Percentiles rank a stretch among this genome's conserved stretches.
Evolutionary conservation across 2,329 filamentous ascomycete species (phyloP).

Genomic region (Whalleya microplaca): DNA sequence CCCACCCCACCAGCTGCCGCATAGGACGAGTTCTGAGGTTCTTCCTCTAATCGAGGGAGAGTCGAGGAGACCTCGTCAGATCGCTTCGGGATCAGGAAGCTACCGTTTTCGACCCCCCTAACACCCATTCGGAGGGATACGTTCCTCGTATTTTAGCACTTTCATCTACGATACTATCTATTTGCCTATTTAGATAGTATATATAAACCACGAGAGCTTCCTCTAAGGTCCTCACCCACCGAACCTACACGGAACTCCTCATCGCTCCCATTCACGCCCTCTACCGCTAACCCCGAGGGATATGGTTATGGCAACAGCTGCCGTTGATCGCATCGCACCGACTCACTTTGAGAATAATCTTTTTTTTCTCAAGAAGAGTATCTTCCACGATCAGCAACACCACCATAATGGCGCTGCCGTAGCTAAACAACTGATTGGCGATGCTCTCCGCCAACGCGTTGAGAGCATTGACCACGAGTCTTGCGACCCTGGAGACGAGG

Average conservation of each 20-base stretch:
- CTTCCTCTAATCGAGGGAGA: slow-evolving; percentile 99
- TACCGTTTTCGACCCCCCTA: slow-evolving; percentile 97
- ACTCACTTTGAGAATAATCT: slow-evolving; percentile 54
- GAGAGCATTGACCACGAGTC: slow-evolving; percentile 82
- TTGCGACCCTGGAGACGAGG: slow-evolving; percentile 92
- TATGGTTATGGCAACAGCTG: slow-evolving; percentile 69
- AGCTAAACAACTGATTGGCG: slow-evolving; percentile 82
- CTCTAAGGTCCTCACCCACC: slow-evolving; percentile 24
- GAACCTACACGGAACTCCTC: slow-evolving; percentile 25
- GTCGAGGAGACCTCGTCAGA: slow-evolving; percentile 98
- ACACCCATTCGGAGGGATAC: slow-evolving; percentile 49
- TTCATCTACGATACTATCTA: slow-evolving; percentile 25
- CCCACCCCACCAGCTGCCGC: slow-evolving; percentile 89
- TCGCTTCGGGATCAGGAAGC: slow-evolving; percentile 85
- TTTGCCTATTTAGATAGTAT: slow-evolving; percentile 20
- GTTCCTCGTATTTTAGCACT: slow-evolving; percentile 28
- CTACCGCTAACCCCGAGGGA: slow-evolving; percentile 46
- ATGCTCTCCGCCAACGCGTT: slow-evolving; percentile 84
- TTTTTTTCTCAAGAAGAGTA: slow-evolving; percentile 42
- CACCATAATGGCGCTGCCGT: slow-evolving; percentile 49
- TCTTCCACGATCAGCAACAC: slow-evolving; percentile 43
- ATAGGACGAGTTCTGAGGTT: slow-evolving; percentile 98
- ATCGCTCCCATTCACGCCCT: slow-evolving; percentile 22
- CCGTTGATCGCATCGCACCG: slow-evolving; percentile 58
- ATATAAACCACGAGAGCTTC: slow-evolving; percentile 21